Base-by-base conservation (phyloP, 2,329 filamentous ascomycete genomes). In the Monosporascus sp. region DNA sequence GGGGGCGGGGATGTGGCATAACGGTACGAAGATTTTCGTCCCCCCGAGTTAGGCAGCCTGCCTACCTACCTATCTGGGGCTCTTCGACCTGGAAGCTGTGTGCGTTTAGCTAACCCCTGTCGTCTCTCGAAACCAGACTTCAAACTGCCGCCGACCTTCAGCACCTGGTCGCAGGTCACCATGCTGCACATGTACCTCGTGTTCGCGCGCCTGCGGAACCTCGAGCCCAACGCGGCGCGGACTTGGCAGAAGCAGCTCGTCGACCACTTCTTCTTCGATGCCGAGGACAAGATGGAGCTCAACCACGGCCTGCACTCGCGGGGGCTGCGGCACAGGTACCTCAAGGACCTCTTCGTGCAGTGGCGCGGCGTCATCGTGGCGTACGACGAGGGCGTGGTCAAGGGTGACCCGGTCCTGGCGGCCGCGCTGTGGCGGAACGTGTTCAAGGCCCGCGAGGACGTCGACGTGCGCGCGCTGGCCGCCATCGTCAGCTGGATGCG, bases 121-220 rank as follows among this genome's bases (percentile, higher is more conserved):
- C 27, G 4, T 27, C 18, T 31, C n/a, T 18, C 18, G 5, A 15
- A 22, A 49, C 9, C 63, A 96, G 90, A 86, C 49, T 83, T 96
- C 58, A 82, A 82, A 25, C 82, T 99, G 18, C 79, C 82, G 34
- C 89, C 91, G 1, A 97, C 91, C 0, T 99, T 99, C 72, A 92
- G 86, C 67, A 93, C 89, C 52, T 99, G 94, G 94, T 89, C 91
- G 20, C 92, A 97, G 72, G 86, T 97, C 45, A 94, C 92, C 37
- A 96, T 96, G 79, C 81, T 99, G 54, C 93, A 99, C 76, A 88
- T 99, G 81, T 97, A 96, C 77, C 81, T 97, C 54, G 73, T 97
- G 54, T 88, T 89, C 51, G 88, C 89, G 47, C 88, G 92, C 52
- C 76, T 97, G 62, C 88, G 94, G 59, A 86, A 85, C 70, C 83